These are phyloP conservation scores for Clonostachys rhizophaga DNA, from an alignment of 2,329 filamentous ascomycete genomes.

Conservation along the genomic window DNA sequence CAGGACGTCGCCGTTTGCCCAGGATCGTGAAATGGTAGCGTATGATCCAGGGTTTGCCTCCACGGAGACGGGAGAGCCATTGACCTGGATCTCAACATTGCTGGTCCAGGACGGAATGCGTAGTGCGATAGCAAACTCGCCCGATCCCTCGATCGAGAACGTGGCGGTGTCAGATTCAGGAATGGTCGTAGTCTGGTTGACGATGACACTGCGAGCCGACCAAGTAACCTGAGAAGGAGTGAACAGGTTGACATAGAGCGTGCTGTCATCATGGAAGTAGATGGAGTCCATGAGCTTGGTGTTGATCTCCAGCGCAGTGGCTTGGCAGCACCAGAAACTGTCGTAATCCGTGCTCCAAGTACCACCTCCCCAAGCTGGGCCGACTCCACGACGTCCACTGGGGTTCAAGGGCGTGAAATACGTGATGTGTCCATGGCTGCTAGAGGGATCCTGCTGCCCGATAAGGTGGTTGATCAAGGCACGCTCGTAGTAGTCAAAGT, in stretches of 20 bases:
- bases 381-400: conserved; percentile 39
- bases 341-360: conserved; percentile 49
- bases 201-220: conserved; percentile 27
- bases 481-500: conserved; percentile 50
- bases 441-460: conserved; percentile 38
- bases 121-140: conserved; percentile 28
- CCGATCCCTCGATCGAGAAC: conserved; percentile 26
- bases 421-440: conserved; percentile 41
- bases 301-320: conserved; percentile 45
- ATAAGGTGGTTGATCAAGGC: conserved; percentile 45
- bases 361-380: conserved; percentile 47
- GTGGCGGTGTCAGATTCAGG: conserved; percentile 32
- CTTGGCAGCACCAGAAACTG: conserved; percentile 50
- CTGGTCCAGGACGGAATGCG: conserved; percentile 41
- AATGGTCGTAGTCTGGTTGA: conserved; percentile 36
- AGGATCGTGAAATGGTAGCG: conserved; percentile 29
- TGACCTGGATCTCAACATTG: conserved; percentile 30
- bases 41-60: conserved; percentile 28
- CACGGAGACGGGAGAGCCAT: conserved; percentile 23
- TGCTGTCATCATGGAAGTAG: conserved; percentile 36
- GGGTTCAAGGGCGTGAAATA: conserved; percentile 47
- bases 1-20: conserved; percentile 36
- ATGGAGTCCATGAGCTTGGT: conserved; percentile 49
- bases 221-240: conserved; percentile 38
- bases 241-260: conserved; percentile 44